Base-by-base conservation (phyloP, 179 eudicot genomes). In the Silene vulgaris region DNA sequence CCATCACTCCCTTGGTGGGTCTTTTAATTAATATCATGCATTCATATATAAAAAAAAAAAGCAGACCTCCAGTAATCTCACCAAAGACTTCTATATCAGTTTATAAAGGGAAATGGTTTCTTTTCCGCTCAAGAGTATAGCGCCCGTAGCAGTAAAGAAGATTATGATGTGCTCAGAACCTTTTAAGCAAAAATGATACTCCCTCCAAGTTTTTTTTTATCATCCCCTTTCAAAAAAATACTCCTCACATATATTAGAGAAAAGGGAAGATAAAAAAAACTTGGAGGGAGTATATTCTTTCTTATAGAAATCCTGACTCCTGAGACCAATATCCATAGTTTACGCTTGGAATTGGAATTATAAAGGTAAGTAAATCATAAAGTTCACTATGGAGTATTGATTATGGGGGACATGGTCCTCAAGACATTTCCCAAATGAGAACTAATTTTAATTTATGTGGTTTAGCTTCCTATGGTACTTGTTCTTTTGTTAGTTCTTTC, bases 161-260 rank as follows among this genome's bases (percentile, higher is more conserved):
- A 16, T 2, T 5, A 60, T 66, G 50, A 66, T 17, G 4, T 32
- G 70, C 70, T 32, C 69, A 29, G 48, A 65, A 29, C 48, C 63
- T 35, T 32, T 8, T 66, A 66, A 66, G 48, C 71, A 66, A 66
- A 32, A 17, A 32, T 70, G 73, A 70, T 29, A 23, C 26, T 23
- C 26, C 26, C 26, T 23, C 26, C 26, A 23, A 23, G 26, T 23
- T 23, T 23, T 23, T 23, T 23, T 23, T 23, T 23, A 23, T 23
- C 26, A 0, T 23, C 26, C 26, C 26, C 26, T 23, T 23, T 23
- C 26, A 23, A 1, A 0, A 23, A 23, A 23, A 23, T 23, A 23
- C 26, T 23, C 26, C 26, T 23, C 26, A 23, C 26, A 23, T 23
- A 23, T 23, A 23, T 23, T 23, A 23, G 26, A 23, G 26, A 23